Evolutionary conservation across 805 yeast species (phyloP).

Genomic region (Lachancea thermotolerans): DNA sequence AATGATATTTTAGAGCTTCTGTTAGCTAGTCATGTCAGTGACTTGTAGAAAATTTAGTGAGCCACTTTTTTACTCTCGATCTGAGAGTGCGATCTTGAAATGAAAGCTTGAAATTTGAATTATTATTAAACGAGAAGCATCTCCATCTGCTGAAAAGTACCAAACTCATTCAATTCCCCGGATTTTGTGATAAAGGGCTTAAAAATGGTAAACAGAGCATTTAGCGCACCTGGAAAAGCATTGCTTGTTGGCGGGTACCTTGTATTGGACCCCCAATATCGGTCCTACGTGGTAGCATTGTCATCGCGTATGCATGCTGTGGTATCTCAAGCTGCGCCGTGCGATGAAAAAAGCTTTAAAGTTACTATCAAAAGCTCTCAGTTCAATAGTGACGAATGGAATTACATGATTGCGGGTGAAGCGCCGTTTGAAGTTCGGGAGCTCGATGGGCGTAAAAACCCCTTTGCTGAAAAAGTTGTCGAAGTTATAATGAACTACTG

Average conservation of each 20-base stretch:
- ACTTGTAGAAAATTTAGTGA: too few relatives aligned
- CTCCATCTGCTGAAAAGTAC: too few relatives aligned
- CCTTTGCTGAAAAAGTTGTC: conserved; percentile 66
- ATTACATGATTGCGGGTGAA: conserved; percentile 34
- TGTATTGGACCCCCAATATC: conserved; percentile 71
- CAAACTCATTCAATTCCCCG: background rate
- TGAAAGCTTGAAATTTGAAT: too few relatives aligned
- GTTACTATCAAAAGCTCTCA: conserved; percentile 67
- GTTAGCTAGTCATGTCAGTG: too few relatives aligned
- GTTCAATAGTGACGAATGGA: conserved; percentile 67
- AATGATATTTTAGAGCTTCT: too few relatives aligned
- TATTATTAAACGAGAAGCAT: too few relatives aligned
- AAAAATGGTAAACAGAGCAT: conserved; percentile 36
- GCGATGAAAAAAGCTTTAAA: conserved; percentile 12
- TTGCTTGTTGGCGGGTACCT: conserved; percentile 90
- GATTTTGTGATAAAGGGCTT: background rate
- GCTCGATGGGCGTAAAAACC: conserved; percentile 42
- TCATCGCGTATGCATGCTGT: conserved; percentile 86
- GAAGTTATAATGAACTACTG: conserved; percentile 49
- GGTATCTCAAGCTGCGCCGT: conserved; percentile 21
- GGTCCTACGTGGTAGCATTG: conserved; percentile 77
- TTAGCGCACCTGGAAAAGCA: conserved; percentile 95
- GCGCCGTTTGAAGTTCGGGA: conserved; percentile 23
- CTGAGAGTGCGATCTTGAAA: too few relatives aligned
- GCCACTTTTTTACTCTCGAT: too few relatives aligned